Percentiles rank a stretch among this genome's conserved stretches.
Conservation (phyloP, 495 filamentous ascomycete genomes). For the Aspergillus carlsbadensis region DNA sequence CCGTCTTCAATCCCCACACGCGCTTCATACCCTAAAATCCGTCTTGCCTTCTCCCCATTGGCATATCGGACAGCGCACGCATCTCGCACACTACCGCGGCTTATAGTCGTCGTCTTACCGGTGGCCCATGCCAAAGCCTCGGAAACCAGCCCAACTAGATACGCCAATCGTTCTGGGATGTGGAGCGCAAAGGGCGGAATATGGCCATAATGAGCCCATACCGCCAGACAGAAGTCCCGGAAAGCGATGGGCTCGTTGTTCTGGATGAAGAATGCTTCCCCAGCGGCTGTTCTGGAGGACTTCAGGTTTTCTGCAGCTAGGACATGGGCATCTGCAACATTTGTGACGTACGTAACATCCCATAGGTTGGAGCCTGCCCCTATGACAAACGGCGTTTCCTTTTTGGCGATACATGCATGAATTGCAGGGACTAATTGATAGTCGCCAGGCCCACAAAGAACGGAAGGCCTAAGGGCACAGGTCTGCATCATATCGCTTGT, state of each 20-base stretch:
- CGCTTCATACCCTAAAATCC: conserved; percentile 58
- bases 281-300: conserved; percentile 53
- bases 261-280: conserved; percentile 62
- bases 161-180: conserved; percentile 53
- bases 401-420: conserved; percentile 54
- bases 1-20: conserved; percentile 56
- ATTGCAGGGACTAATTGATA: conserved; percentile 51
- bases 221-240: conserved; percentile 56
- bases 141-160: conserved; percentile 43
- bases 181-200: conserved; percentile 48
- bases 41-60: conserved; percentile 55
- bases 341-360: conserved; percentile 62
- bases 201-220: conserved; percentile 62
- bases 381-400: conserved; percentile 56
- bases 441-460: conserved; percentile 58
- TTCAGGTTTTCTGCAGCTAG: conserved; percentile 61
- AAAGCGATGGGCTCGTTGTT: conserved; percentile 63
- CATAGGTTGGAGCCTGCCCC: conserved; percentile 58
- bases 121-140: conserved; percentile 54
- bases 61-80: conserved; percentile 54
- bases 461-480: conserved; percentile 57
- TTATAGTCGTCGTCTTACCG: conserved; percentile 48
- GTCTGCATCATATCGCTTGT: conserved; percentile 44
- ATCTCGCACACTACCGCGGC: conserved; percentile 57
- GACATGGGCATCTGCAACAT: conserved; percentile 61